A percentile compares a stretch with the other conserved stretches of the same genome.
Conservation (phyloP, 169 alveolate genomes). For the Cryptosporidium sp. region DNA sequence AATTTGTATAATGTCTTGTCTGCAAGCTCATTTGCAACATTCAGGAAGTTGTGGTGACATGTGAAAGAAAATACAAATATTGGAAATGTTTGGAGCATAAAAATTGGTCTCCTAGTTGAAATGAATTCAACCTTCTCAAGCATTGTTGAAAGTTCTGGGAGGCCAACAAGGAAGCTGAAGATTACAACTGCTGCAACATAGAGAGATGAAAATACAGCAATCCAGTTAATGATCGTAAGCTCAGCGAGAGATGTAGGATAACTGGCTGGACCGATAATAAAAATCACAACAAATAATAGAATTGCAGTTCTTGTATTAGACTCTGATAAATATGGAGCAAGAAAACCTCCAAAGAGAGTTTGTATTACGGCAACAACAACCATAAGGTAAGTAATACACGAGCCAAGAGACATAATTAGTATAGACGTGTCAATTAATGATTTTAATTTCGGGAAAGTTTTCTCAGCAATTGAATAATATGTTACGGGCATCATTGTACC, state of each 20-base stretch:
- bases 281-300: conserved; percentile 32
- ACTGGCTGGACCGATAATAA: conserved; percentile 74
- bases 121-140: conserved; percentile 40
- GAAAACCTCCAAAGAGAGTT: conserved; percentile 44
- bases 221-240: conserved; percentile 64
- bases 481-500: conserved; percentile 63
- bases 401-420: conserved; percentile 59
- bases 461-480: conserved; percentile 68
- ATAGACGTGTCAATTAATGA: conserved; percentile 45
- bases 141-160: conserved; percentile 21
- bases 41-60: conserved; percentile 68
- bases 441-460: conserved; percentile 54
- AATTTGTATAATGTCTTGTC: conserved; percentile 42
- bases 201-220: conserved; percentile 72
- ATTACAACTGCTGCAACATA: conserved; percentile 69
- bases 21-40: conserved; percentile 71
- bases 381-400: conserved; percentile 66
- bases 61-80: conserved; percentile 68
- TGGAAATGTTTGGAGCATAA: conserved; percentile 69
- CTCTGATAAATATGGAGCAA: conserved; percentile 23
- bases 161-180: conserved; percentile 29
- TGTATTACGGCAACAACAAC: conserved; percentile 64
- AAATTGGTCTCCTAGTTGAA: conserved; percentile 37
- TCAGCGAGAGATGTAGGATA: conserved; percentile 71
- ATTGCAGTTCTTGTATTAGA: conserved; percentile 43